Conservation (phyloP, 495 filamentous ascomycete species). For the Alectoria sarmentosa region DNA sequence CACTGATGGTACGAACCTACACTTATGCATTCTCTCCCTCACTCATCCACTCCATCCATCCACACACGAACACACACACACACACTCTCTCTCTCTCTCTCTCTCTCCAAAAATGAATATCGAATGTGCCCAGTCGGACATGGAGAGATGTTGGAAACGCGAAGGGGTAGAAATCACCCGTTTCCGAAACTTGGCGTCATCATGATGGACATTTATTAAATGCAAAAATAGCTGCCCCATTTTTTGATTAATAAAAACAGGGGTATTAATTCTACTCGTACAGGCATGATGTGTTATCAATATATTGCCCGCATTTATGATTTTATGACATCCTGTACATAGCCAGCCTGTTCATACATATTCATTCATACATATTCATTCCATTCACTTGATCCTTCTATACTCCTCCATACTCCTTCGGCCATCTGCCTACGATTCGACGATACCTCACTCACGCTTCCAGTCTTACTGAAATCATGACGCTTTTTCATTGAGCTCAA, state of each 20-base stretch:
- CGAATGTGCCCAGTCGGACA: not conserved
- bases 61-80: too few relatives aligned
- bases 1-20: not conserved
- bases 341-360: not conserved
- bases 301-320: conserved; percentile 9
- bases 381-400: not conserved
- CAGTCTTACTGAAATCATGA: not conserved
- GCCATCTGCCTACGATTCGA: not conserved
- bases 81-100: too few relatives aligned
- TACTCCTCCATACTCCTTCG: not conserved
- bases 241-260: too few relatives aligned
- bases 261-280: not conserved
- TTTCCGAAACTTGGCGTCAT: not conserved
- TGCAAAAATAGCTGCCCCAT: too few relatives aligned
- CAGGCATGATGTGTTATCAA: not conserved
- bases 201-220: too few relatives aligned
- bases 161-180: not conserved
- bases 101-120: not conserved
- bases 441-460: not conserved
- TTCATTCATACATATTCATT: not conserved
- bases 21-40: too few relatives aligned
- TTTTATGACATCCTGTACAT: not conserved
- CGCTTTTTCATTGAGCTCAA: not conserved
- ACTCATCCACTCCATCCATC: too few relatives aligned
- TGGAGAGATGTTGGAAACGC: not conserved